phyloP scores from a whole-genome alignment of 805 yeast species.

The Candida dajiaensis region DNA sequence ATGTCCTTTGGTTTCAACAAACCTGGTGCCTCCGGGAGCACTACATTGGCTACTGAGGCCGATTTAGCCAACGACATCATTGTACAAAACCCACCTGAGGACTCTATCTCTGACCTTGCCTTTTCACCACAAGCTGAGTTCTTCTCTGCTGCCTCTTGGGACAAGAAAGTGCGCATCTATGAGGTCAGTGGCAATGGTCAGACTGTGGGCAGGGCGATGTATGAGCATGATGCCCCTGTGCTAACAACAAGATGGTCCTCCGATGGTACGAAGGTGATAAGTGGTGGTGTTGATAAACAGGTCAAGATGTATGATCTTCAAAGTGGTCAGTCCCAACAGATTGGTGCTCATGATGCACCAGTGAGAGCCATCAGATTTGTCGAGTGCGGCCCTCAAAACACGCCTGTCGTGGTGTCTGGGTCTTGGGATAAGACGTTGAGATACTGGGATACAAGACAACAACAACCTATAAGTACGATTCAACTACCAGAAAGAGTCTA shows the following conservation, averaged over 20 bases:
- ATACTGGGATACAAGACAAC: conserved; percentile 92
- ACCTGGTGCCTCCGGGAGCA: conserved; percentile 16
- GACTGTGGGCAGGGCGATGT: conserved; percentile 83
- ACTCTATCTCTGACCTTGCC: conserved; percentile 74
- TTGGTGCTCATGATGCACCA: conserved; percentile 82
- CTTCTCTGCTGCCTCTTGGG: conserved; percentile 84
- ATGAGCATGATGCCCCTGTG: conserved; percentile 87
- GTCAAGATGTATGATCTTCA: conserved; percentile 79
- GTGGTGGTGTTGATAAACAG: conserved; percentile 89
- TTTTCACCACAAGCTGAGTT: conserved; percentile 87
- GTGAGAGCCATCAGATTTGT: conserved; percentile 72
- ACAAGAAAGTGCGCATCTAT: conserved; percentile 87
- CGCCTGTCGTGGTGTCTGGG: conserved; percentile 77
- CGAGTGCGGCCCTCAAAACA: conserved; percentile 77
- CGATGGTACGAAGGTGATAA: conserved; percentile 83
- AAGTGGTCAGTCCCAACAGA: conserved; percentile 74
- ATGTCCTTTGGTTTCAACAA: conserved; percentile 34
- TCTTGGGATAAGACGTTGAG: conserved; percentile 95
- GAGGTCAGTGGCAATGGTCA: conserved; percentile 73
- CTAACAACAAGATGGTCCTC: conserved; percentile 73
- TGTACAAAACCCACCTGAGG: conserved; percentile 83
- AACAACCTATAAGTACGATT: conserved; percentile 74
- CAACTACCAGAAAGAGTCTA: conserved; percentile 87
- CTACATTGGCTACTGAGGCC: conserved; percentile 22
- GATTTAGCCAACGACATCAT: conserved; percentile 67